A percentile compares a stretch with the other conserved stretches of the same genome.
These are phyloP conservation scores for Grosmannia clavigera DNA, from an alignment of 2,329 filamentous ascomycete genomes.

Conservation along the genomic window DNA sequence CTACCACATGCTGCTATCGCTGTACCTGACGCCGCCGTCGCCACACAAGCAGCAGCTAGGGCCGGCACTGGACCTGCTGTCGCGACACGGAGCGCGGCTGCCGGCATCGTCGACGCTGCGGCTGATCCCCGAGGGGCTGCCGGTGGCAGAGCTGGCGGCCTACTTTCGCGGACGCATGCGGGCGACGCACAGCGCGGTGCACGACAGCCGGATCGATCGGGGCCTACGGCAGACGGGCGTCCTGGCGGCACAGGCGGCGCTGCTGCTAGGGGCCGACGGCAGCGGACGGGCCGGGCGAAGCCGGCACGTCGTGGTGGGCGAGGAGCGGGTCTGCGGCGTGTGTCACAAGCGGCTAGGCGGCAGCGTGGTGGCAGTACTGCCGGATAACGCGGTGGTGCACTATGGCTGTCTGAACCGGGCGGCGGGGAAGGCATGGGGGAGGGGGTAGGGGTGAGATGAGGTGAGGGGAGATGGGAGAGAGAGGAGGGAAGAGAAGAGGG, in stretches of 20 bases:
- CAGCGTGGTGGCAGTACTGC: conserved; percentile 82
- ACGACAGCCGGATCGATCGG: conserved; percentile 66
- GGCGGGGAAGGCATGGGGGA: conserved; percentile 19
- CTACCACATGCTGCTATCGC: conserved; percentile 78
- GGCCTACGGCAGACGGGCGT: conserved; percentile 68
- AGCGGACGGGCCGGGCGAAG: conserved; percentile 40
- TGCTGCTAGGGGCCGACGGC: conserved; percentile 55
- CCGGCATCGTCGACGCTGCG: conserved; percentile 77
- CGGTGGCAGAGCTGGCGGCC: conserved; percentile 66
- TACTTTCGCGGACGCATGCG: conserved; percentile 91
- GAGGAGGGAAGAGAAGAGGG: not conserved
- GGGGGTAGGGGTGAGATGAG: conserved; percentile 9
- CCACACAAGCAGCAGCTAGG: conserved; percentile 60
- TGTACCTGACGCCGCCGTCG: conserved; percentile 74
- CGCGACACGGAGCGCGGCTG: conserved; percentile 80
- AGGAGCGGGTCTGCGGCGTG: conserved; percentile 81
- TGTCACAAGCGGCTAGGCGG: conserved; percentile 89
- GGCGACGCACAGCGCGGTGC: conserved; percentile 68
- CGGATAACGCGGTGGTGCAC: conserved; percentile 71
- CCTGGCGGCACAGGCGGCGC: conserved; percentile 59
- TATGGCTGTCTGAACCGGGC: conserved; percentile 58
- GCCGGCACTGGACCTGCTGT: conserved; percentile 78
- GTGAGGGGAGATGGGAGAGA: not conserved
- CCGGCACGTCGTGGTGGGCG: conserved; percentile 64
- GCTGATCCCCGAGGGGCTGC: conserved; percentile 70